Conservation (phyloP, 2,329 filamentous ascomycete genomes). For the Metarhizium anisopliae region DNA sequence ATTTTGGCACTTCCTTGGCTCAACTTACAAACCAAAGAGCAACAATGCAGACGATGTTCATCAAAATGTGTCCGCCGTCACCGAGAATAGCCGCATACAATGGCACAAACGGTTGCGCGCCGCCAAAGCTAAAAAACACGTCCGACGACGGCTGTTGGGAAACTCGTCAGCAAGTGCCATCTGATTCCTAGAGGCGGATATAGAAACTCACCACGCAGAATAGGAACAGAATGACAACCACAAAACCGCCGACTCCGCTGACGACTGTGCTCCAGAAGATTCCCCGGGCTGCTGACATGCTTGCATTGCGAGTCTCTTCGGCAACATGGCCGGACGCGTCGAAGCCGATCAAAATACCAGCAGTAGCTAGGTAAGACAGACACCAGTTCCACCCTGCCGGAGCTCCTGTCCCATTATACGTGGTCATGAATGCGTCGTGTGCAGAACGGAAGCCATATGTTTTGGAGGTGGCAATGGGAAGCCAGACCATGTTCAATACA, state of each 20-base stretch:
- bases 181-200: too few relatives aligned
- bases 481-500: constrained; percentile 50
- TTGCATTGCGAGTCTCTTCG: constrained; percentile 52
- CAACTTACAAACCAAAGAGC: too few relatives aligned
- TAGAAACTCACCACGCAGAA: too few relatives aligned
- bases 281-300: constrained; percentile 43
- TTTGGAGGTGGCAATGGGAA: constrained; percentile 46
- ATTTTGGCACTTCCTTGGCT: too few relatives aligned
- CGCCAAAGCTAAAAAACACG: too few relatives aligned
- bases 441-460: constrained; percentile 50
- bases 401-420: constrained; percentile 47
- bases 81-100: too few relatives aligned
- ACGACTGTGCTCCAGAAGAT: constrained; percentile 53
- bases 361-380: constrained; percentile 50
- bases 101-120: too few relatives aligned
- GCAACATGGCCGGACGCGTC: constrained; percentile 53
- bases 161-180: too few relatives aligned
- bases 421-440: constrained; percentile 50
- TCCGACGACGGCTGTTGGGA: too few relatives aligned
- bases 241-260: constrained; percentile 46
- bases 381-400: constrained; percentile 55
- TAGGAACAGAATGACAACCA: constrained; percentile 27
- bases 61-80: too few relatives aligned
- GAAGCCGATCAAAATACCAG: constrained; percentile 51
- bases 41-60: too few relatives aligned